Base-by-base conservation (phyloP, 306 rosid genomes). In the Rubus parviflorus region DNA sequence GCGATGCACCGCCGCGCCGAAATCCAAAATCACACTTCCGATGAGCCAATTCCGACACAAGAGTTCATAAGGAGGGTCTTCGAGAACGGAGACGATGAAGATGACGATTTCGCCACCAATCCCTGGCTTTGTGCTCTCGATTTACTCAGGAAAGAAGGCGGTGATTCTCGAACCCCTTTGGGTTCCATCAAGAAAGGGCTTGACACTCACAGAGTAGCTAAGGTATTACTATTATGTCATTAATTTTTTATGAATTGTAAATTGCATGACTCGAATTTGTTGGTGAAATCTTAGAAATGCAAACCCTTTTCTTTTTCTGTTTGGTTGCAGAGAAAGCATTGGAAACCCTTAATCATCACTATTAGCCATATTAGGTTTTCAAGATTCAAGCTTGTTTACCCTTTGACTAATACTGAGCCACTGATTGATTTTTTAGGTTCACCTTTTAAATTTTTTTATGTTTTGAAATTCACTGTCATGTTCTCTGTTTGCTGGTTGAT, bases 111-210 rank as follows among this genome's bases (percentile, higher is more conserved):
- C 60, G 13, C 49, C 53, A 7, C 83, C 77, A 74, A 77, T 71
- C 81, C 93, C 3, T 92, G 97, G 98, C 85, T 87, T 60, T 78
- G 57, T 43, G 96, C 92, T 51, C 48, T 86, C 75, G 84, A 81
- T 11, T 90, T 84, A 53, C 45, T 88, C 49, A 83, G 70, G 19
- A 63, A 66, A 4, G 43, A 61, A 53, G 91, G 91, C 84, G 47
- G 49, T 41, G 54, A 25, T 16, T 8, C 7, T 56, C 68, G 75
- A 19, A 86, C 86, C 46, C 79, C 88, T 38, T 76, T 92, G 86
- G 66, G 70, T 42, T 86, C 92, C 7, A 86, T 92, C 77, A 84
- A 83, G 83, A 86, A 81, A 47, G 83, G 91, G 67, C 11, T 19
- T 11, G 46, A 62, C 38, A 9, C 4, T 49, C 87, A 77, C 62